A percentile compares a stretch with the other conserved stretches of the same genome.
Evolutionary conservation across 257 asterid genomes (phyloP).

Genomic region (Mitragyna speciosa): DNA sequence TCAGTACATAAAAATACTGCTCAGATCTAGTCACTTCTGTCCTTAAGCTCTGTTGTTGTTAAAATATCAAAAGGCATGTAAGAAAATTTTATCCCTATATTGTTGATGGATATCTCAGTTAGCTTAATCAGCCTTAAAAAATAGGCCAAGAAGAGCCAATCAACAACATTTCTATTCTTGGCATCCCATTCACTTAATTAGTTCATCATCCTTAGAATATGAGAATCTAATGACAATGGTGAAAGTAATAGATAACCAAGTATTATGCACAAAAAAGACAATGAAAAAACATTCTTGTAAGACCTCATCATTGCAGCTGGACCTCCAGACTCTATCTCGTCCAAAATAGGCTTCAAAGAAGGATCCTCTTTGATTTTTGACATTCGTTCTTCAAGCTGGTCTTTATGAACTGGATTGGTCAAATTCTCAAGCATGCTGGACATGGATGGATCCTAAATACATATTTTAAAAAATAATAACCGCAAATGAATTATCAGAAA

Average conservation of each 20-base stretch:
- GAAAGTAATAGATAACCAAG: neutral
- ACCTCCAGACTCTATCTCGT: conserved; percentile 95
- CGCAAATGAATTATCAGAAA: neutral
- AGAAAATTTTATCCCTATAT: neutral
- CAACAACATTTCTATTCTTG: neutral
- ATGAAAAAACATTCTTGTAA: conserved; percentile 6
- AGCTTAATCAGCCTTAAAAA: neutral
- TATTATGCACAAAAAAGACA: neutral
- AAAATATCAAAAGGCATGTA: neutral
- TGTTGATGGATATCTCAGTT: no score
- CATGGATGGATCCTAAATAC: conserved; percentile 87
- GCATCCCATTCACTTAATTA: neutral
- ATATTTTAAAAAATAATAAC: conserved; percentile 7
- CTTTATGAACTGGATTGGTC: conserved; percentile 76
- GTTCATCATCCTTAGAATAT: neutral
- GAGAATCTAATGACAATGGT: neutral
- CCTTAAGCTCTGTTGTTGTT: neutral
- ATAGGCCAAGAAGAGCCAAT: neutral
- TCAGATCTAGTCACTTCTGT: neutral
- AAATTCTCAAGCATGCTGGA: conserved; percentile 92
- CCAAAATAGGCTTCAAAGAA: conserved; percentile 89
- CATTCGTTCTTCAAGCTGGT: conserved; percentile 90
- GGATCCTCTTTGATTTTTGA: conserved; percentile 84
- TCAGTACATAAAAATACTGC: neutral
- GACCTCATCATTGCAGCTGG: conserved; percentile 99